Evolutionary conservation across 2,329 filamentous ascomycete genomes (phyloP).

Genomic region (Pyrenochaeta sp.): DNA sequence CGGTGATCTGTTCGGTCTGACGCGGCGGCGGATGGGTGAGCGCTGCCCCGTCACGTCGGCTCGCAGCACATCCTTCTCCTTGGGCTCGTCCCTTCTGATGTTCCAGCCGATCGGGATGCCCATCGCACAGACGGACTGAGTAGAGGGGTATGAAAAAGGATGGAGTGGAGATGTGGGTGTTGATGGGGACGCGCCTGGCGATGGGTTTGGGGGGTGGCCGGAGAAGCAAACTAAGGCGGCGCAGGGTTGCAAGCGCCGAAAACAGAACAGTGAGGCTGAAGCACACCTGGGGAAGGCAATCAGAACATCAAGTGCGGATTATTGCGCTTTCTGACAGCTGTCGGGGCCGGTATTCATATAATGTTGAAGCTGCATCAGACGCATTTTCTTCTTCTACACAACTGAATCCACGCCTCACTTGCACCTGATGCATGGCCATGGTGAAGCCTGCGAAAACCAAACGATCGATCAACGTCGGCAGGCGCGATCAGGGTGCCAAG

Average conservation of each 20-base stretch:
- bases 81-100: conserved; percentile 61
- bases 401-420: background rate
- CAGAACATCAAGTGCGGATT: background rate
- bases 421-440: background rate
- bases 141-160: conserved; percentile 18
- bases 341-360: background rate
- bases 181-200: conserved; percentile 37
- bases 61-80: conserved; percentile 56
- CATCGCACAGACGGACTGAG: conserved; percentile 48
- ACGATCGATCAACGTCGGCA: conserved; percentile 13
- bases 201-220: conserved; percentile 26
- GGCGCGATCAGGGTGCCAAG: conserved; percentile 33
- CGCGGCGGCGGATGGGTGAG: conserved; percentile 66
- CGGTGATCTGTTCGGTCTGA: conserved; percentile 35
- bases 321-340: conserved; percentile 1
- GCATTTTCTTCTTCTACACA: background rate
- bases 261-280: conserved; percentile 34
- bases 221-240: conserved; percentile 18
- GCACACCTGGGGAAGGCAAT: conserved; percentile 10
- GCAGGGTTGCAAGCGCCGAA: conserved; percentile 14
- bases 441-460: conserved; percentile 9
- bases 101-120: conserved; percentile 58
- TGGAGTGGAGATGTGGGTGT: conserved; percentile 25
- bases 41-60: conserved; percentile 62
- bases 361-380: background rate